Percentiles rank a stretch among this genome's conserved stretches.
These are phyloP conservation scores for Geotrichum bryndzae DNA, from an alignment of 1,139 yeast species.

Conservation along the genomic window DNA sequence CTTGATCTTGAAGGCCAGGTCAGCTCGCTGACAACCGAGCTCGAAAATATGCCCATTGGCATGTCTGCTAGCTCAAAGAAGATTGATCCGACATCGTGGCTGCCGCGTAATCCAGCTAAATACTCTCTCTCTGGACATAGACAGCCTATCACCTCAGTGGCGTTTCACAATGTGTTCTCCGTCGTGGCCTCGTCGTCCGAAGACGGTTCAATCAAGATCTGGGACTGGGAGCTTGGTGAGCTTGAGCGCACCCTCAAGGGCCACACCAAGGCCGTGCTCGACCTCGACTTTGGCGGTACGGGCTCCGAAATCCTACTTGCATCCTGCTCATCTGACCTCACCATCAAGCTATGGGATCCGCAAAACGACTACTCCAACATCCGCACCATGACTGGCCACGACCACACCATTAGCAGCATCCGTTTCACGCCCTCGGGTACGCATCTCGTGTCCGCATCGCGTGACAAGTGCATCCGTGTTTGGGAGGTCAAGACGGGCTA, in stretches of 20 bases:
- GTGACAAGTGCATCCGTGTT: constrained; percentile 65
- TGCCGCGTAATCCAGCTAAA: constrained; percentile 54
- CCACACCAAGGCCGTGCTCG: constrained; percentile 67
- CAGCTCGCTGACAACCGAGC: constrained; percentile 39
- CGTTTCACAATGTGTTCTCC: constrained; percentile 71
- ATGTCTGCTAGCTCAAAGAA: constrained; percentile 24
- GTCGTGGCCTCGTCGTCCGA: constrained; percentile 61
- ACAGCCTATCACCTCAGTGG: constrained; percentile 55
- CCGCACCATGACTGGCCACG: constrained; percentile 79
- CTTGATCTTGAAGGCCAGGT: constrained; percentile 49
- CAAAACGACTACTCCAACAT: constrained; percentile 47
- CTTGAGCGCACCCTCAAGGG: constrained; percentile 68
- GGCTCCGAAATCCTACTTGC: constrained; percentile 36
- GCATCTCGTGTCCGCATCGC: constrained; percentile 61
- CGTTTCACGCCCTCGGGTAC: constrained; percentile 46
- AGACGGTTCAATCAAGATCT: constrained; percentile 67
- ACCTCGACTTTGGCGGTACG: constrained; percentile 44
- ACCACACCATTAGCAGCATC: constrained; percentile 72
- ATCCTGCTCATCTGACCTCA: constrained; percentile 69
- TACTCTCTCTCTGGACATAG: constrained; percentile 49
- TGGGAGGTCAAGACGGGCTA: constrained; percentile 77
- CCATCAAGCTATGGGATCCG: constrained; percentile 66
- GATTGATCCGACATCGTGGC: constrained; percentile 49
- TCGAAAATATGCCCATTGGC: constrained; percentile 36
- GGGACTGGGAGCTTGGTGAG: constrained; percentile 69